Percentiles rank a stretch among this genome's conserved stretches.
These are phyloP conservation scores for Martensiomyces pterosporus DNA, from an alignment of 192 early-diverging fungal genomes.

Conservation along the genomic window DNA sequence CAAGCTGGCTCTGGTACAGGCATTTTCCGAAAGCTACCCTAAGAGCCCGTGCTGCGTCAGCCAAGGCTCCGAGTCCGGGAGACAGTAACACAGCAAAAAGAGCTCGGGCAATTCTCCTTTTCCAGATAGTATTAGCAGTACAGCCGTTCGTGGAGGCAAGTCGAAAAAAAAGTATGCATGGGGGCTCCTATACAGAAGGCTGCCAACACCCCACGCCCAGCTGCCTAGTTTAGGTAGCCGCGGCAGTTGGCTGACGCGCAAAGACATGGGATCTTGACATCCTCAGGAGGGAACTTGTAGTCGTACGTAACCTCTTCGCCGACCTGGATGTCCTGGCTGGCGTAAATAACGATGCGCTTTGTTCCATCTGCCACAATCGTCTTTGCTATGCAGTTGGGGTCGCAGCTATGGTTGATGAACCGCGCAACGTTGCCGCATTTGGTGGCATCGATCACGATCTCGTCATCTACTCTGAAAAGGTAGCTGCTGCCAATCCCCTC, in stretches of 20 bases:
- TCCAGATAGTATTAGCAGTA: too few species aligned
- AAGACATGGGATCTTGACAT: slow-evolving; percentile 91
- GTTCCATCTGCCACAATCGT: slow-evolving; percentile 87
- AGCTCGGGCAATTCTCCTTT: too few species aligned
- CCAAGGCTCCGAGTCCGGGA: too few species aligned
- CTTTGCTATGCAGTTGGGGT: slow-evolving; percentile 98
- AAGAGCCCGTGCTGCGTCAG: too few species aligned
- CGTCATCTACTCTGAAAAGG: slow-evolving; percentile 93
- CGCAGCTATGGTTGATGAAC: slow-evolving; percentile 97
- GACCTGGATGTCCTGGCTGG: slow-evolving; percentile 85
- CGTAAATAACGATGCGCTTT: slow-evolving; percentile 98
- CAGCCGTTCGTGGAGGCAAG: too few species aligned
- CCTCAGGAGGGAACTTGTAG: slow-evolving; percentile 73
- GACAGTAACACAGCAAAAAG: too few species aligned
- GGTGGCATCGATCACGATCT: slow-evolving; percentile 96
- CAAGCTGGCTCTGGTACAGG: too few species aligned
- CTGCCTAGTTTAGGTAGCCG: slow-evolving; percentile 72
- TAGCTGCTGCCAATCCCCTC: slow-evolving; percentile 92
- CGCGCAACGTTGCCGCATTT: slow-evolving; percentile 95
- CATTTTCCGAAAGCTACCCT: too few species aligned
- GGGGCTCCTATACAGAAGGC: too few species aligned
- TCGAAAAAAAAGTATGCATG: too few species aligned
- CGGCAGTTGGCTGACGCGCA: slow-evolving; percentile 85
- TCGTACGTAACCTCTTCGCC: slow-evolving; percentile 99
- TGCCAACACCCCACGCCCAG: too few species aligned